Percentiles rank a stretch among this genome's conserved stretches.
These are phyloP conservation scores for Fusarium sacchari DNA, from an alignment of 2,329 filamentous ascomycete genomes.

Conservation along the genomic window DNA sequence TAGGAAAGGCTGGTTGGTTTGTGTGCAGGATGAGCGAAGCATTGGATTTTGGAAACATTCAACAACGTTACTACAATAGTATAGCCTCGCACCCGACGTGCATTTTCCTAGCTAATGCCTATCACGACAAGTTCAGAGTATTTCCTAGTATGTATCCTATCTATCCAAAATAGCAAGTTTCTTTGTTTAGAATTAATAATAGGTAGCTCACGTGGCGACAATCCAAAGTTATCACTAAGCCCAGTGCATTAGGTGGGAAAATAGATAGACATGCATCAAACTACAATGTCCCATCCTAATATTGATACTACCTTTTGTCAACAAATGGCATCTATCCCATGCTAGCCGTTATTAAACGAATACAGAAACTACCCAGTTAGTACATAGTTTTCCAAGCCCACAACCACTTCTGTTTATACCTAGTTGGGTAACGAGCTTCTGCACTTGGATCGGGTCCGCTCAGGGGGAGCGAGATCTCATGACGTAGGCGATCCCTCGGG, in stretches of 20 bases:
- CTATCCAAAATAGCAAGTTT: neutral
- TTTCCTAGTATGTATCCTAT: slow-evolving; percentile 1
- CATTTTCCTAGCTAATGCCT: slow-evolving; percentile 34
- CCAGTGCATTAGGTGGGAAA: neutral
- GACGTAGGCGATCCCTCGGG: slow-evolving; percentile 24
- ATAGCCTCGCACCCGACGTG: slow-evolving; percentile 35
- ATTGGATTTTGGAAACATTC: slow-evolving; percentile 18
- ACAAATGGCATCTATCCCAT: neutral
- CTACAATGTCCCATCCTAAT: neutral
- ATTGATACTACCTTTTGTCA: neutral
- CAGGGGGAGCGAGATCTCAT: slow-evolving; percentile 16
- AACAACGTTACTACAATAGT: slow-evolving; percentile 10
- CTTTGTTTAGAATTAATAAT: neutral
- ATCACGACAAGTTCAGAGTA: slow-evolving; percentile 30
- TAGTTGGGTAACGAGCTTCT: slow-evolving; percentile 4
- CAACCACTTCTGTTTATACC: slow-evolving; percentile 3
- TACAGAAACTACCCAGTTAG: neutral
- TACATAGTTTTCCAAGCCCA: neutral
- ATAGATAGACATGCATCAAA: neutral
- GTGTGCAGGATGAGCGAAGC: slow-evolving; percentile 23
- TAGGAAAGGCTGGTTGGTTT: neutral
- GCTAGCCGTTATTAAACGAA: neutral
- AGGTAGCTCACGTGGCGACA: neutral
- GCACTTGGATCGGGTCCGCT: slow-evolving; percentile 9
- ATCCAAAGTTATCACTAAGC: neutral